Conservation (phyloP, 2,329 filamentous ascomycete species). For the Ophiostoma piceae region DNA sequence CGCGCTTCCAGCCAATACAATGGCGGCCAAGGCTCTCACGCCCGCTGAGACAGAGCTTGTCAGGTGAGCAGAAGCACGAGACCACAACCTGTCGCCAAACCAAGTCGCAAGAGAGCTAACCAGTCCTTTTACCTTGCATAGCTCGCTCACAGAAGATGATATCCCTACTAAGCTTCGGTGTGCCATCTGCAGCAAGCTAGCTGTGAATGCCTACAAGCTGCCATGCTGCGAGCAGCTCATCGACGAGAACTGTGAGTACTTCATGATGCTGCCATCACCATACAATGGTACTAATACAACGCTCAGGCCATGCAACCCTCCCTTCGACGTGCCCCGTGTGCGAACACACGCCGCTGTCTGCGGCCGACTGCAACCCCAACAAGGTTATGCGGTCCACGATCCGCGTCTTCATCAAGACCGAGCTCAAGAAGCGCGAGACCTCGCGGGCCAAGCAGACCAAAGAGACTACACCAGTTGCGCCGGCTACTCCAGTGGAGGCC, state of each 20-base stretch:
- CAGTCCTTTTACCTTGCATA: constrained; percentile 35
- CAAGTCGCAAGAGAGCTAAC: not conserved
- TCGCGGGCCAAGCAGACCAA: constrained; percentile 48
- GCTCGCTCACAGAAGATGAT: constrained; percentile 72
- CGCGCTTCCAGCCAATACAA: constrained; percentile 18
- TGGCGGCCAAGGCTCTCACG: constrained; percentile 35
- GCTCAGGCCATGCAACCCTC: constrained; percentile 57
- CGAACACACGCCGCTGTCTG: constrained; percentile 81
- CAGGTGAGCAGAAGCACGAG: constrained; percentile 39
- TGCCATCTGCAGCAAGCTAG: constrained; percentile 85
- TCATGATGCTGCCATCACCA: not conserved
- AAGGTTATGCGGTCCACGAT: constrained; percentile 90
- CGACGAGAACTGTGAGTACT: constrained; percentile 73
- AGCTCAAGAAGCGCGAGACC: constrained; percentile 81
- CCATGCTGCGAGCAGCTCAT: constrained; percentile 95
- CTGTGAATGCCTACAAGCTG: constrained; percentile 82
- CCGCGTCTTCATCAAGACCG: constrained; percentile 81
- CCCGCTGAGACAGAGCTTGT: constrained; percentile 56
- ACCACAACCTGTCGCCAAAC: not conserved
- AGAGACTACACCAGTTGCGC: constrained; percentile 35
- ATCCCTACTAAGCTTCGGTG: constrained; percentile 96
- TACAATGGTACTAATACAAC: not conserved
- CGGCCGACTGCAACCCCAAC: constrained; percentile 80
- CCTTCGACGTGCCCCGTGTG: constrained; percentile 84
- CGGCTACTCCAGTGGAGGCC: constrained; percentile 40